phyloP scores from a whole-genome alignment of 148 eudicot species.

The Euryodendron excelsum region DNA sequence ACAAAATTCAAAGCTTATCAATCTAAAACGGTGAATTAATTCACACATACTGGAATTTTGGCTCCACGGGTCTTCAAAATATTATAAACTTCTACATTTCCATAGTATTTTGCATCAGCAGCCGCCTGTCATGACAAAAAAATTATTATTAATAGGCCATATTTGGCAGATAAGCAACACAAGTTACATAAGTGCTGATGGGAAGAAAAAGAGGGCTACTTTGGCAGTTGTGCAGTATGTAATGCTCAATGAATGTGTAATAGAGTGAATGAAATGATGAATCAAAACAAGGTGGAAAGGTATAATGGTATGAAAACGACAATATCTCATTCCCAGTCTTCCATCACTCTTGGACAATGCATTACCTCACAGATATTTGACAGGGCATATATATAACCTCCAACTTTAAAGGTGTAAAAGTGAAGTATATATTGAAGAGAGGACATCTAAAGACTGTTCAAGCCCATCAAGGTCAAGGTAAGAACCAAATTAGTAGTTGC shows the following conservation, averaged over 20 bases:
- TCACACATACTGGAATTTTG: conserved; percentile 67
- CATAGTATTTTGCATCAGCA: conserved; percentile 97
- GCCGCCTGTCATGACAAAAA: conserved; percentile 63
- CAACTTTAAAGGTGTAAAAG: not conserved
- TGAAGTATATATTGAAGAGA: not conserved
- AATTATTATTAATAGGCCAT: not conserved
- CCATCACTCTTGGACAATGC: not conserved
- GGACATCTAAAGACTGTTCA: not conserved
- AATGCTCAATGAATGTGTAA: not conserved
- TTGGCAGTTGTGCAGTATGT: not conserved
- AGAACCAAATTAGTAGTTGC: not conserved
- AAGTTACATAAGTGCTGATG: not conserved
- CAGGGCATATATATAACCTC: not conserved
- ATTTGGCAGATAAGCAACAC: not conserved
- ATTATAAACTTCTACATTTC: conserved; percentile 70
- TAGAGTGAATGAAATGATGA: not conserved
- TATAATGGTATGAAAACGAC: not conserved
- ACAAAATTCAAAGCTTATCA: conserved; percentile 7
- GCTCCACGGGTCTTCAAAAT: conserved; percentile 96
- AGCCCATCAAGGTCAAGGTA: not conserved
- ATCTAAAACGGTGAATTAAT: not conserved
- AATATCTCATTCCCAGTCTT: not conserved
- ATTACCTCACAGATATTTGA: not conserved
- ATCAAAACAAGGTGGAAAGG: not conserved
- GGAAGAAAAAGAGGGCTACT: not conserved